Conservation (phyloP, 176 grass and related monocot genomes). For the Zoysia pacifica region DNA sequence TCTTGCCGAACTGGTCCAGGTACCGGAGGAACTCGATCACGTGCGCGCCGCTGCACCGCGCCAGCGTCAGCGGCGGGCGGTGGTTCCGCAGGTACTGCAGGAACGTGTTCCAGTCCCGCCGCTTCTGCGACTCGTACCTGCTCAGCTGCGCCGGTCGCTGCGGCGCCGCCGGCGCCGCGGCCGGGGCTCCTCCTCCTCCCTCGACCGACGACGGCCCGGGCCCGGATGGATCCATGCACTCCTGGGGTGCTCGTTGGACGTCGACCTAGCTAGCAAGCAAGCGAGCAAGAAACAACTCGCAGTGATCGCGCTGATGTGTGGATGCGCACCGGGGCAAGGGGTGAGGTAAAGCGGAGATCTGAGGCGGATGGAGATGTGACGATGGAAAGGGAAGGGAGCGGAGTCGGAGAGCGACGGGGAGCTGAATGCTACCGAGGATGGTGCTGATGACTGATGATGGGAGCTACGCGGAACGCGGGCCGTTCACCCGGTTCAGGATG, state of each 20-base stretch:
- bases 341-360: constrained; percentile 33
- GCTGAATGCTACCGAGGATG: constrained; percentile 46
- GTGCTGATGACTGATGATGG: constrained; percentile 33
- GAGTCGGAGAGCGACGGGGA: constrained; percentile 53
- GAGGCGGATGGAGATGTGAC: constrained; percentile 52
- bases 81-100: constrained; percentile 97
- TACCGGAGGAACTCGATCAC: constrained; percentile 97
- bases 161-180: constrained; percentile 20
- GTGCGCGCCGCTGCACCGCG: constrained; percentile 93
- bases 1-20: constrained; percentile 98
- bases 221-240: constrained; percentile 44
- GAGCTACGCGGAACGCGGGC: constrained; percentile 1
- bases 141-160: constrained; percentile 54
- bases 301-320: constrained; percentile 9
- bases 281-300: neutral
- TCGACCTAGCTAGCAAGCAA: neutral
- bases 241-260: too few relatives aligned
- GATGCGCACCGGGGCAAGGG: constrained; percentile 30
- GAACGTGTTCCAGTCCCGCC: constrained; percentile 98
- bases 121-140: constrained; percentile 96
- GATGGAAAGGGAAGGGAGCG: constrained; percentile 46
- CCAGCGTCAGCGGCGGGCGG: constrained; percentile 89
- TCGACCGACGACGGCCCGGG: constrained; percentile 24
- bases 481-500: constrained; percentile 42
- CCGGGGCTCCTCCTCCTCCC: neutral